Evolutionary conservation across 176 grass and related monocot genomes (phyloP).

Genomic region (Areca catechu): DNA sequence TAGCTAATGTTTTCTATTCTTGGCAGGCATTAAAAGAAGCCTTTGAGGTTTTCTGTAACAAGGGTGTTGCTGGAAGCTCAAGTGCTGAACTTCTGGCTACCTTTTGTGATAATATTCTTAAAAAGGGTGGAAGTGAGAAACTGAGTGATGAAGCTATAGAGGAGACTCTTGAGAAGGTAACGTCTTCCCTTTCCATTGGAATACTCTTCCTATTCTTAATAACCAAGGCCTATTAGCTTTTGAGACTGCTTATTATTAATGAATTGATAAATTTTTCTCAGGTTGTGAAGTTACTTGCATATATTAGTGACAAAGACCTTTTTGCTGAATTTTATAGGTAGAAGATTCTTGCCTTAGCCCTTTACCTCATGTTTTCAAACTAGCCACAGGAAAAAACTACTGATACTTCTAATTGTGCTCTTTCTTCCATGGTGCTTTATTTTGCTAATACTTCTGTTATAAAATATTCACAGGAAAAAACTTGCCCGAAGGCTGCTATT

Average conservation of each 20-base stretch:
- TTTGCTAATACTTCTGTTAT: background rate
- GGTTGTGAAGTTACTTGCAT: constrained; percentile 89
- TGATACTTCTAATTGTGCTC: background rate
- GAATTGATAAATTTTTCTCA: constrained; percentile 16
- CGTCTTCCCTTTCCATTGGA: background rate
- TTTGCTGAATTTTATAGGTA: constrained; percentile 97
- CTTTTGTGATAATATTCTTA: constrained; percentile 96
- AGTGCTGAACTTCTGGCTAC: constrained; percentile 88
- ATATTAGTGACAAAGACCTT: constrained; percentile 91
- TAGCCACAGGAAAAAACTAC: too few relatives aligned
- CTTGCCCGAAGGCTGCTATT: constrained; percentile 94
- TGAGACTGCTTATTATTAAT: too few relatives aligned
- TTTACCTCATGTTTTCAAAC: too few relatives aligned
- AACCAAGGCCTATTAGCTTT: too few relatives aligned
- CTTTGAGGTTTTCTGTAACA: constrained; percentile 98
- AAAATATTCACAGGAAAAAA: constrained; percentile 66
- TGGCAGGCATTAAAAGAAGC: constrained; percentile 87
- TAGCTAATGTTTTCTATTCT: background rate
- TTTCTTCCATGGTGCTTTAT: background rate
- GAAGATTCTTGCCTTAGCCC: too few relatives aligned
- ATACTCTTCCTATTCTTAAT: too few relatives aligned
- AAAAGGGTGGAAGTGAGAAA: constrained; percentile 95
- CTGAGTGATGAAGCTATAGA: constrained; percentile 99
- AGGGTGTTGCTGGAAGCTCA: constrained; percentile 81
- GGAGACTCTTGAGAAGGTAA: constrained; percentile 96